Evolutionary conservation across 345 rosid species (phyloP), one percentile per base, ranked within the genome.

Genomic region (Eucalyptus leucophloia): DNA sequence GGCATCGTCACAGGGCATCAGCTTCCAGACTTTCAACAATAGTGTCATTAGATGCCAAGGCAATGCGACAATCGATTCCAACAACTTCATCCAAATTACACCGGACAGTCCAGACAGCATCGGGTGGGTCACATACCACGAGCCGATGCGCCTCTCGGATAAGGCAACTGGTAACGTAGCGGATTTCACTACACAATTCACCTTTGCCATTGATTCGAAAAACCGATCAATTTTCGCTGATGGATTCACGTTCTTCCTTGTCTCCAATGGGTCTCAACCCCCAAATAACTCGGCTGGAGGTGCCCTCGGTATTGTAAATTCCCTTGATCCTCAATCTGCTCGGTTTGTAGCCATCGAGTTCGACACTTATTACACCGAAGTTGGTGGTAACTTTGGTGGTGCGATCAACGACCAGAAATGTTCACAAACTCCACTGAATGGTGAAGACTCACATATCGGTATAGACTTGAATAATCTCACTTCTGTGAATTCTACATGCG

Each of bases 221-320:
- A 21, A 12, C 7, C 3, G 2, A 2, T 1, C 28, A 1, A 0
- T 1, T 1, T 26, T 45, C 19, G 77, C 65, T 0, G 91, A 90
- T 65, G 93, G 89, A 12, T 2, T 92, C 17, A 49, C 91, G 5
- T 90, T 92, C 87, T 92, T 92, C 7, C 34, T 92, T 58, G 42
- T 23, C n/a, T 8, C 90, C 8, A 15, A 40, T 0, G 90, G 88
- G 13, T 86, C 87, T 15, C 8, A 42, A 65, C 34, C 10, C 16
- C 50, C 60, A 1, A 19, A 11, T 5, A 15, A 9, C 26, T 40
- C 42, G 3, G 0, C 1, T 1, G 90, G 89, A 7, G 86, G 44
- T 14, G 3, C 49, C 37, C 87, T 91, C 8, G 89, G 58, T 37
- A 49, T 89, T 4, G 1, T 34, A 28, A n/a, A 34, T 30, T 3